phyloP scores from a whole-genome alignment of 2,329 filamentous ascomycete species.

The Colletotrichum noveboracense region DNA sequence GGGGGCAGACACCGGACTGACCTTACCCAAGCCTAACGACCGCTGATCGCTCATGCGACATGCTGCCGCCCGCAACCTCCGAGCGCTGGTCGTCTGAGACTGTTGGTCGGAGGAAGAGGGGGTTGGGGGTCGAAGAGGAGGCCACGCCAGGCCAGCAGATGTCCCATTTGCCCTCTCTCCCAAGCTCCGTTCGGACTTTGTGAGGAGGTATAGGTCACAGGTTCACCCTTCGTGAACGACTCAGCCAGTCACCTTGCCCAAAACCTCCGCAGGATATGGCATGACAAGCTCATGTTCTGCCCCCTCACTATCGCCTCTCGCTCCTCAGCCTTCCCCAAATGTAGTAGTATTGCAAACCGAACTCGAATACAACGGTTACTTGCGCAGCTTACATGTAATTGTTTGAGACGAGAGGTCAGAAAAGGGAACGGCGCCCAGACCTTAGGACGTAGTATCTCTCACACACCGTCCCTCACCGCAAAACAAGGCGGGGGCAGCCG shows the following conservation, averaged over 20 bases:
- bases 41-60: constrained; percentile 4
- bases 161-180: not conserved
- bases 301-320: not conserved
- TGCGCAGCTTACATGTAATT: not conserved
- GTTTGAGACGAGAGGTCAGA: not conserved
- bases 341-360: not conserved
- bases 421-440: not conserved
- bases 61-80: not conserved
- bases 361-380: not conserved
- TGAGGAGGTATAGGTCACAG: not conserved
- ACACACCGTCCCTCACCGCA: constrained; percentile 9
- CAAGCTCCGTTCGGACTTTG: not conserved
- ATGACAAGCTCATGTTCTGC: not conserved
- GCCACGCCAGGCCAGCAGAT: not conserved
- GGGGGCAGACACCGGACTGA: not conserved
- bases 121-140: not conserved
- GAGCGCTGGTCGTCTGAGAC: not conserved
- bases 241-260: not conserved
- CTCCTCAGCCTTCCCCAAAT: not conserved
- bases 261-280: not conserved
- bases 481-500: not conserved
- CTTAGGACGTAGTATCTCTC: not conserved
- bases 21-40: not conserved
- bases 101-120: not conserved
- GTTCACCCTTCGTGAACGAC: not conserved